Evolutionary conservation across 2,329 filamentous ascomycete genomes (phyloP).

Genomic region (Fusarium brachygibbosum): DNA sequence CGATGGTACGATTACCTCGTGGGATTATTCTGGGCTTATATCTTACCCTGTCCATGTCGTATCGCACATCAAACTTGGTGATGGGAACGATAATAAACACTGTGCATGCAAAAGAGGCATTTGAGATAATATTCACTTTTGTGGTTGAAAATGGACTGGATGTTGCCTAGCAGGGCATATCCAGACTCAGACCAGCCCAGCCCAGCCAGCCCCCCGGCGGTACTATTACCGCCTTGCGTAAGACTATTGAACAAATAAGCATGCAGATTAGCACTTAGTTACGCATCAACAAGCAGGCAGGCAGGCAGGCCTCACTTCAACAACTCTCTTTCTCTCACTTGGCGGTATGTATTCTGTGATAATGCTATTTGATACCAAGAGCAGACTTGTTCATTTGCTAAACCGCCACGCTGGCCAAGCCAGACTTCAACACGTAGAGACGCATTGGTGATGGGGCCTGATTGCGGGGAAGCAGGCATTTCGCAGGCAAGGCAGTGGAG

Average conservation of each 20-base stretch:
- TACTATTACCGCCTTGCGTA: constrained; percentile 19
- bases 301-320: constrained; percentile 25
- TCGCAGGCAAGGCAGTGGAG: constrained; percentile 6
- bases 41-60: neutral
- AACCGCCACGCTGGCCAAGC: constrained; percentile 32
- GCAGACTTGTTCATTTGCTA: constrained; percentile 9
- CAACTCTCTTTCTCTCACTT: constrained; percentile 13
- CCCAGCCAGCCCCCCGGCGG: constrained; percentile 1
- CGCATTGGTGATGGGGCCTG: constrained; percentile 30
- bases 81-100: constrained; percentile 20
- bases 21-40: constrained; percentile 20
- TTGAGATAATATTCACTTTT: constrained; percentile 2
- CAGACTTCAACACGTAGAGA: constrained; percentile 32
- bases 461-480: constrained; percentile 43
- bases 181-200: constrained; percentile 38
- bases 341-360: neutral
- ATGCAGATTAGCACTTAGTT: constrained; percentile 1
- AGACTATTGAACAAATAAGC: constrained; percentile 18
- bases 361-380: too few relatives aligned
- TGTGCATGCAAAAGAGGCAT: constrained; percentile 20
- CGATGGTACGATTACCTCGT: constrained; percentile 39
- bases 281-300: neutral
- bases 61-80: neutral
- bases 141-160: constrained; percentile 20
- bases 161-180: constrained; percentile 27